Conservation (phyloP, 345 rosid species). For the Salix brachista region DNA sequence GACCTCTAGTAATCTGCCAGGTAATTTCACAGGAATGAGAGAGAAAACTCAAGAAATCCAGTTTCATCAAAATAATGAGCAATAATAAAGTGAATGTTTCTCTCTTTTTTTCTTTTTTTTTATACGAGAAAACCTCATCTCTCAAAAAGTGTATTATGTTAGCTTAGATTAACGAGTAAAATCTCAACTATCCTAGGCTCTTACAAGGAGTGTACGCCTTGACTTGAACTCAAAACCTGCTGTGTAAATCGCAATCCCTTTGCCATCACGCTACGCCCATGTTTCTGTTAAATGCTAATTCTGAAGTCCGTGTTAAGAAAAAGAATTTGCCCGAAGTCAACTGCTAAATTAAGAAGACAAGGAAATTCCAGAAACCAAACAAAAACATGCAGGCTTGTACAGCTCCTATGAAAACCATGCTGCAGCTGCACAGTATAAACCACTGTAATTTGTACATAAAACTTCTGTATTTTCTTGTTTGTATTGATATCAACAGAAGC, state of each 20-base stretch:
- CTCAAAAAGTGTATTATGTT: accelerated
- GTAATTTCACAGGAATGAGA: not conserved
- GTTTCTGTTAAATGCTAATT: not conserved
- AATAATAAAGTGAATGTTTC: not conserved
- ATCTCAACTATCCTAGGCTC: too few relatives aligned
- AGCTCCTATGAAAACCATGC: not conserved
- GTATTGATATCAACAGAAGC: not conserved
- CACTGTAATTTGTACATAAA: not conserved
- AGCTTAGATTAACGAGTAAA: too few relatives aligned
- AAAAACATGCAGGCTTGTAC: not conserved
- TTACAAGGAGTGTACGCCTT: too few relatives aligned
- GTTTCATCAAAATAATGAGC: not conserved
- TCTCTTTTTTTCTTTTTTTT: too few relatives aligned
- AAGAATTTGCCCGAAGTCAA: not conserved
- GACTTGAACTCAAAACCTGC: too few relatives aligned
- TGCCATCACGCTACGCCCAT: too few relatives aligned
- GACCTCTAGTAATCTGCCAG: not conserved
- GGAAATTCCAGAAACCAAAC: not conserved
- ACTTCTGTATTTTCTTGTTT: not conserved
- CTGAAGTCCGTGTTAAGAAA: not conserved
- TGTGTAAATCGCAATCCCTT: too few relatives aligned
- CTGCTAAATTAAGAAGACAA: not conserved
- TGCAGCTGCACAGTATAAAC: not conserved
- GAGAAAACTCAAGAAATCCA: not conserved
- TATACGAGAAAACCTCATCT: too few relatives aligned